These are phyloP conservation scores for Ceratocystis smalleyi DNA, from an alignment of 2,329 filamentous ascomycete species.

Conservation along the genomic window DNA sequence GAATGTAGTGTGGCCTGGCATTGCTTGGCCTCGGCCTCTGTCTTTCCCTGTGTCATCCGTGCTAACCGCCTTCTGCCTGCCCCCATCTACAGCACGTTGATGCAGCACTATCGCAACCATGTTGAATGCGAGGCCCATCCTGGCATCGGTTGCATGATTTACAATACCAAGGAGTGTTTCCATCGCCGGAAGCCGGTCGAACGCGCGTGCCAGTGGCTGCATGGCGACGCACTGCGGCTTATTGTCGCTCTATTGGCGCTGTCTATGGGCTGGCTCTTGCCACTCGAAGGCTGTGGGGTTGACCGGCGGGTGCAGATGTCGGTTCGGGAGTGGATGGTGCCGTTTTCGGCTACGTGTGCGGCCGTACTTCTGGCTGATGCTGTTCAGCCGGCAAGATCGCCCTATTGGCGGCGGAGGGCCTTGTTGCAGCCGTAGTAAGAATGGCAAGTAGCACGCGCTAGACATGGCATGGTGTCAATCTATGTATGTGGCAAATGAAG, in stretches of 20 bases:
- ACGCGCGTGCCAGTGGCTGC: neutral
- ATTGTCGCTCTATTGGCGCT: neutral
- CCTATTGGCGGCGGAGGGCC: neutral
- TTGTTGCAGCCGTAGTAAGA: slow-evolving; percentile 2
- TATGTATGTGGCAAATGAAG: neutral
- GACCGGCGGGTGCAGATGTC: neutral
- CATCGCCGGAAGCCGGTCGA: slow-evolving; percentile 24
- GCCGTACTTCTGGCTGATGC: neutral
- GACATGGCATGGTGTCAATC: neutral
- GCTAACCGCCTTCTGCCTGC: neutral
- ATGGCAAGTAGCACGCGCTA: neutral
- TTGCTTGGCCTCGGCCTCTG: neutral
- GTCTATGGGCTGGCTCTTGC: neutral
- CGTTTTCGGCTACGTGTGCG: neutral
- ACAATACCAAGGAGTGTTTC: slow-evolving; percentile 33
- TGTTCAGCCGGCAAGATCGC: neutral
- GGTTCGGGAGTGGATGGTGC: neutral
- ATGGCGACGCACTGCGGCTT: neutral
- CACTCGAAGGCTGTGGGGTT: neutral
- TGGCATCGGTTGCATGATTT: slow-evolving; percentile 40
- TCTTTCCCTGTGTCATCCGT: neutral
- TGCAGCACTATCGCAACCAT: slow-evolving; percentile 44
- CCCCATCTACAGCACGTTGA: slow-evolving; percentile 31
- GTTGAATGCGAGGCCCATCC: slow-evolving; percentile 44
- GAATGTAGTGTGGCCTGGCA: too few species aligned